Evolutionary conservation across 768 basidiomycete genomes (phyloP), one percentile per base, ranked within the genome.

Genomic region (Fomitopsis pulvina): DNA sequence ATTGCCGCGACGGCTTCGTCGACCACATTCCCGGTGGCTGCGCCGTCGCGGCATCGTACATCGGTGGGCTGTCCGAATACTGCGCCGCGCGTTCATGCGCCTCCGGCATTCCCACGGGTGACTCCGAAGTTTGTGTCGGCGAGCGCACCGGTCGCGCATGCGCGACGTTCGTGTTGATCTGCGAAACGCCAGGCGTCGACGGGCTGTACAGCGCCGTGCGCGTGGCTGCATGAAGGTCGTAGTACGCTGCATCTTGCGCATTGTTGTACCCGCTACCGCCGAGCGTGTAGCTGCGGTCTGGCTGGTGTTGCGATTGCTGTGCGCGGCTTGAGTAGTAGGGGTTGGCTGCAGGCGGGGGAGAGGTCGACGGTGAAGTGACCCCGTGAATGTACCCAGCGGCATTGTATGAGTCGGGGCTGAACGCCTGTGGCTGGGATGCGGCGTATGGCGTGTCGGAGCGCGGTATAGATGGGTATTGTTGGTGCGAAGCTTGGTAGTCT

Each of bases 51-150:
- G 71, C 69, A 24, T 88, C 85, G 60, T 89, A 89, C 45, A 66
- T 71, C 25, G 87, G 86, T 12, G 87, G 87, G 29, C 67, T 72
- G 16, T 87, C 86, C 14, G 76, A 66, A 42, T 72, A 72, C 22
- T 67, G 55, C 27, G 51, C 41, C 39, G 52, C 55, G 12, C 52
- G 50, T 22, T 41, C 45, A 18, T 26, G 41, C 24, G 32, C 38
- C 51, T 51, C 34, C 5, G 59, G 53, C n/a, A 57, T 57, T 11
- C 52, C 50, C 2, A 53, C 28, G 8, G 50, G 46, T 21, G 50
- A 43, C 22, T 54, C 46, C 37, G 54, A 46, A 4, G 52, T 27
- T 16, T 48, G 47, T n/a, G 44, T 55, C 20, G 59, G 56, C 7
- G 50, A 40, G 10, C 58, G 53, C 28, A n/a, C 25, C 6, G 45